These are phyloP conservation scores for Elaeis guineensis DNA, from an alignment of 176 grass and related monocot genomes.

Conservation along the genomic window DNA sequence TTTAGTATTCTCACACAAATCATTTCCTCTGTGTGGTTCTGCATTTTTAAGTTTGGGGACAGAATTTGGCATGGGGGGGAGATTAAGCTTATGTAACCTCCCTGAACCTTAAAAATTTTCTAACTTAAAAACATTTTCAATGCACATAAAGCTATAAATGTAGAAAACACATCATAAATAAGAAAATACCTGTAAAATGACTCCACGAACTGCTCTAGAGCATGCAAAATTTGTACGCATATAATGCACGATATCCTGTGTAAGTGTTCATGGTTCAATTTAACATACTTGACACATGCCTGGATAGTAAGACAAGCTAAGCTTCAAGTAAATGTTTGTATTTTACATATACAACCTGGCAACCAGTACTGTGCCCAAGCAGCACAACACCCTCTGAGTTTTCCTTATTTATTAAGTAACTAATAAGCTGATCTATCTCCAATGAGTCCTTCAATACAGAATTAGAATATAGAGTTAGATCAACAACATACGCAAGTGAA, in stretches of 20 bases:
- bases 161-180: not conserved
- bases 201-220: conserved; percentile 88
- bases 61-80: too few relatives aligned
- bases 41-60: too few relatives aligned
- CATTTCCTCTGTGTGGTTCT: too few relatives aligned
- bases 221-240: conserved; percentile 84
- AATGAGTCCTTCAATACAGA: conserved; percentile 64
- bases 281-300: too few relatives aligned
- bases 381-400: conserved; percentile 95
- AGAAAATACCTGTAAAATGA: conserved; percentile 77
- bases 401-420: conserved; percentile 93
- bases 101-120: too few relatives aligned
- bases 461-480: not conserved
- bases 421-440: conserved; percentile 86
- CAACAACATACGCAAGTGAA: too few relatives aligned
- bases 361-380: conserved; percentile 94
- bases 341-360: conserved; percentile 61
- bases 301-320: not conserved
- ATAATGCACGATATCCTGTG: conserved; percentile 90
- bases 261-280: conserved; percentile 6
- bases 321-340: conserved; percentile 8
- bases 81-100: too few relatives aligned
- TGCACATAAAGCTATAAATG: not conserved
- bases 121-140: too few relatives aligned
- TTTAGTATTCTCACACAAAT: too few relatives aligned